Percentiles rank a stretch among this genome's conserved stretches.
These are phyloP conservation scores for Zoysia pacifica DNA, from an alignment of 176 grass and related monocot species.

Conservation along the genomic window DNA sequence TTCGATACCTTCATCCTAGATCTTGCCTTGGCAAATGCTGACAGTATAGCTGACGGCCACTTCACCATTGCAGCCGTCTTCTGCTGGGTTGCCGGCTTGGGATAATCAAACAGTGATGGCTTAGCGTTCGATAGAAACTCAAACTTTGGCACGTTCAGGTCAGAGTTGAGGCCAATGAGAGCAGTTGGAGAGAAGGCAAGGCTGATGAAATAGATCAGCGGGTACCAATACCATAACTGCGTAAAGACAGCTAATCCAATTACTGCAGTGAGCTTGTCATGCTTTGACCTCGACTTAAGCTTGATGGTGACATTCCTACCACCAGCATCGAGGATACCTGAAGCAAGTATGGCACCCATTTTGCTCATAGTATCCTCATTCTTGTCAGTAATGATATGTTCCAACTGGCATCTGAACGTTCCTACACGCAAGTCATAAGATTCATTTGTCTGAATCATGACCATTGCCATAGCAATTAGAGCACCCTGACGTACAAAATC, in stretches of 20 bases:
- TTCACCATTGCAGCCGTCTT: slow-evolving; percentile 54
- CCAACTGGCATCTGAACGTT: slow-evolving; percentile 73
- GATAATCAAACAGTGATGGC: slow-evolving; percentile 71
- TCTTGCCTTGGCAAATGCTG: slow-evolving; percentile 76
- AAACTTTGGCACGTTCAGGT: slow-evolving; percentile 85
- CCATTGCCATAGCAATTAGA: slow-evolving; percentile 86
- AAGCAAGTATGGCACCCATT: slow-evolving; percentile 91
- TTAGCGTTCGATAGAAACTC: slow-evolving; percentile 79
- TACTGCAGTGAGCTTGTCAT: slow-evolving; percentile 78
- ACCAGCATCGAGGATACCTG: slow-evolving; percentile 80
- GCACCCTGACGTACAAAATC: slow-evolving; percentile 86
- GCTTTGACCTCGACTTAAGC: slow-evolving; percentile 70
- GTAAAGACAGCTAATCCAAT: slow-evolving; percentile 82
- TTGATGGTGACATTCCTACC: slow-evolving; percentile 80
- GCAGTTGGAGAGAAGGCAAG: slow-evolving; percentile 80
- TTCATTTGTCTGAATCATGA: slow-evolving; percentile 91
- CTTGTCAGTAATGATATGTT: slow-evolving; percentile 84
- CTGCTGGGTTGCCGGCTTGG: slow-evolving; percentile 61
- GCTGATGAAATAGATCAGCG: slow-evolving; percentile 79
- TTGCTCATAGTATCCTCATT: slow-evolving; percentile 91
- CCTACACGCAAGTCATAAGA: slow-evolving; percentile 70
- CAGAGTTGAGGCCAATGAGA: slow-evolving; percentile 81
- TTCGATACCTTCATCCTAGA: slow-evolving; percentile 70
- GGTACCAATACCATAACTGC: slow-evolving; percentile 97
- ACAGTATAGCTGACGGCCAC: slow-evolving; percentile 65